A percentile compares a stretch with the other conserved stretches of the same genome.
phyloP scores from a whole-genome alignment of 169 alveolate species.

The Theileria parva region DNA sequence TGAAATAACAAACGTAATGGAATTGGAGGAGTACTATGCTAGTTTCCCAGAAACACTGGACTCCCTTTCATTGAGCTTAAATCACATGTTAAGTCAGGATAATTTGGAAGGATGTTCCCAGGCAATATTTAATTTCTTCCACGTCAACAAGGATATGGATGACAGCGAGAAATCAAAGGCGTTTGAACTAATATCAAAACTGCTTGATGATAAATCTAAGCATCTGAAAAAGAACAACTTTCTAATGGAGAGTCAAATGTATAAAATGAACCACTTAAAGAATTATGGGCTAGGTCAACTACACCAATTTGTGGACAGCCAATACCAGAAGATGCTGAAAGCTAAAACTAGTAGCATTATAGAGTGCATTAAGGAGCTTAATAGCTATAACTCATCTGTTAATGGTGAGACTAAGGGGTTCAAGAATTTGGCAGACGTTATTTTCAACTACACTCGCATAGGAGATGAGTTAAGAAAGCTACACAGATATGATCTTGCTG shows the following conservation, averaged over 20 bases:
- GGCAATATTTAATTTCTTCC: conserved; percentile 4
- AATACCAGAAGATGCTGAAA: conserved; percentile 62
- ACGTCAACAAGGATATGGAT: not conserved
- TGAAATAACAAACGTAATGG: conserved; percentile 22
- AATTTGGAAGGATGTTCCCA: conserved; percentile 52
- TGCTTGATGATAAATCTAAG: conserved; percentile 12
- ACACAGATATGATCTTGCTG: conserved; percentile 65
- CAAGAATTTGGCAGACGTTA: conserved; percentile 60
- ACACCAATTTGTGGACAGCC: conserved; percentile 35
- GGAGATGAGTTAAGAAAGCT: conserved; percentile 65
- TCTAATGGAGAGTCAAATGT: conserved; percentile 36
- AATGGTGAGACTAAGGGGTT: conserved; percentile 26
- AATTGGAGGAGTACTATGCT: conserved; percentile 35
- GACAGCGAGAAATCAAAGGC: not conserved
- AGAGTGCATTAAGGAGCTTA: conserved; percentile 52
- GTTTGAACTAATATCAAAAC: not conserved
- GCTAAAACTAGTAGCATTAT: conserved; percentile 59
- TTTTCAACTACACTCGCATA: conserved; percentile 47
- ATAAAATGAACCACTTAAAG: conserved; percentile 28
- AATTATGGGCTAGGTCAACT: conserved; percentile 49
- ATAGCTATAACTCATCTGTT: conserved; percentile 27
- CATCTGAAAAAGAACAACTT: conserved; percentile 27
- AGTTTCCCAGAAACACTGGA: conserved; percentile 12
- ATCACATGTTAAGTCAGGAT: conserved; percentile 15
- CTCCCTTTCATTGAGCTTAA: conserved; percentile 8